Conservation (phyloP, 495 filamentous ascomycete genomes). For the Tuber umbilicatum region DNA sequence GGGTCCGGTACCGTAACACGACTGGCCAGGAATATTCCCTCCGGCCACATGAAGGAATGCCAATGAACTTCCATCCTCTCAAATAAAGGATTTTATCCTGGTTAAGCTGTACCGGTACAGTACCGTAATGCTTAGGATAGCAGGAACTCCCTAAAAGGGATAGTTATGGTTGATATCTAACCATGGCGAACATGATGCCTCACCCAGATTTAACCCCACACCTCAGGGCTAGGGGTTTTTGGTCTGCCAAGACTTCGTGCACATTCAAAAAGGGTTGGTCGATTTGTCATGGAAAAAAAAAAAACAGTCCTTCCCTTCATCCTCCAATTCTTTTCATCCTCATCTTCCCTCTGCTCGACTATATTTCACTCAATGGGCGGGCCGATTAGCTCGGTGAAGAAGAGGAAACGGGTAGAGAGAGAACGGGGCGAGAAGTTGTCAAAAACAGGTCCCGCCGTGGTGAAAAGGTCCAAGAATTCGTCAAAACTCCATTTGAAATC, state of each 20-base stretch:
- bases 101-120: neutral
- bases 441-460: slow-evolving; percentile 2
- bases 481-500: neutral
- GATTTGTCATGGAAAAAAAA: neutral
- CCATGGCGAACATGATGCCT: neutral
- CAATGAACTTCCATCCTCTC: neutral
- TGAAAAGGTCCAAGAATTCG: slow-evolving; percentile 8
- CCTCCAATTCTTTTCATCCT: neutral
- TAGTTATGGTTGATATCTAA: neutral
- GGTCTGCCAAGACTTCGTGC: neutral
- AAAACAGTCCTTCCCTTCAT: neutral
- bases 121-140: neutral
- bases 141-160: neutral
- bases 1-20: too few species aligned
- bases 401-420: slow-evolving; percentile 26
- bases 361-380: slow-evolving; percentile 22
- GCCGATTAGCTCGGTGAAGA: slow-evolving; percentile 16
- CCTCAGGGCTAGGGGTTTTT: neutral
- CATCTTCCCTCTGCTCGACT: neutral
- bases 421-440: slow-evolving; percentile 17
- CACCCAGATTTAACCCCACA: neutral
- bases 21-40: neutral
- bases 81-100: neutral
- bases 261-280: neutral
- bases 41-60: neutral